phyloP scores from a whole-genome alignment of 805 yeast genomes.

The Wickerhamiella azymoides region DNA sequence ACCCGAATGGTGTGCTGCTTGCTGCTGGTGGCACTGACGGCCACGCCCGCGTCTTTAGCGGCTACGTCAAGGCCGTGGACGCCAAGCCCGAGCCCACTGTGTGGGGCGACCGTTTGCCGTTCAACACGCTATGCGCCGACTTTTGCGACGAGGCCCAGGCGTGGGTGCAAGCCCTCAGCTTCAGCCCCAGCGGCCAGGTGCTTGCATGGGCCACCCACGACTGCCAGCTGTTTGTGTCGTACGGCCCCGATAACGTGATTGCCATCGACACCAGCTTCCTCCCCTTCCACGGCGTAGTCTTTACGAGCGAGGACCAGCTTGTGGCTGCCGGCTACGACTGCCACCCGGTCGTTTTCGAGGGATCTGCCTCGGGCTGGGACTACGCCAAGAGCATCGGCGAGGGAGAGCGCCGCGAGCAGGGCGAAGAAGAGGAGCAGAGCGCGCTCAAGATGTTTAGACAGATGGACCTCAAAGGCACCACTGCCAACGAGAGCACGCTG shows the following conservation, averaged over 20 bases:
- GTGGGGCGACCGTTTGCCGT: slow-evolving; percentile 95
- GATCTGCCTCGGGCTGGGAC: slow-evolving; percentile 48
- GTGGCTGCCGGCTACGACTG: slow-evolving; percentile 88
- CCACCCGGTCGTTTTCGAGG: slow-evolving; percentile 75
- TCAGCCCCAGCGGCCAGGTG: slow-evolving; percentile 65
- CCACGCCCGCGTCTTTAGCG: slow-evolving; percentile 77
- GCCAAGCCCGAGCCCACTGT: slow-evolving; percentile 62
- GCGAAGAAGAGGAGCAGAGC: slow-evolving; percentile 37
- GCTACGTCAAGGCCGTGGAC: slow-evolving; percentile 80
- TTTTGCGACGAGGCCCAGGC: slow-evolving; percentile 56
- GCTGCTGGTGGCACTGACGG: slow-evolving; percentile 92
- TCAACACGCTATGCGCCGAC: slow-evolving; percentile 82
- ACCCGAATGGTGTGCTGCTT: slow-evolving; percentile 75
- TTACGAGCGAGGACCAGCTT: slow-evolving; percentile 50
- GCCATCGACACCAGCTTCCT: slow-evolving; percentile 52
- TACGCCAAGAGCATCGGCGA: slow-evolving; percentile 51
- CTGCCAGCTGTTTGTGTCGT: slow-evolving; percentile 65
- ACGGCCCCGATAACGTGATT: slow-evolving; percentile 54
- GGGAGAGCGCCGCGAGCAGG: slow-evolving; percentile 27
- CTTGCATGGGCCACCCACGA: slow-evolving; percentile 80
- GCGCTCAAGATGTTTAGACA: slow-evolving; percentile 84
- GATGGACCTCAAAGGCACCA: slow-evolving; percentile 84
- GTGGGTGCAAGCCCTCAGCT: slow-evolving; percentile 85
- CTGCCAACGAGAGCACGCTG: slow-evolving; percentile 34
- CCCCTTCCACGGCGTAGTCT: slow-evolving; percentile 68